phyloP scores from a whole-genome alignment of 257 asterid species.

The Primulina tabacum region DNA sequence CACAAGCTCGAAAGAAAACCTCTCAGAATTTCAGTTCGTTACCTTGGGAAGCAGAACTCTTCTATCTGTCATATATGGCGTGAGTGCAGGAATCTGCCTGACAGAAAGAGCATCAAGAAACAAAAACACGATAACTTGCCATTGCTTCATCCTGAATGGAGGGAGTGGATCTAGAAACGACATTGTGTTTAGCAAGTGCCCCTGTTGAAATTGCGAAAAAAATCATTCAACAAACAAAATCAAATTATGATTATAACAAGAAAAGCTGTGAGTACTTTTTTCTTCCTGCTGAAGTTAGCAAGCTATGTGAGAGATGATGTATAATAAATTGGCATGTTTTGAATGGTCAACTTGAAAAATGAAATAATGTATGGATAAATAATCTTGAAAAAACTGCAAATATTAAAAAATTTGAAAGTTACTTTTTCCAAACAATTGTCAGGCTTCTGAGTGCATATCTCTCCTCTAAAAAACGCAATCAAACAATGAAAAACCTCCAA shows the following conservation, averaged over 20 bases:
- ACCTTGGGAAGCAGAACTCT: constrained; percentile 78
- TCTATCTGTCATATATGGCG: constrained; percentile 49
- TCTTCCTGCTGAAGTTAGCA: neutral
- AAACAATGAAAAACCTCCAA: constrained; percentile 1
- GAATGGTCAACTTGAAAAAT: no score
- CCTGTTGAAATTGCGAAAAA: constrained; percentile 43
- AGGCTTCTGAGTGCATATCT: neutral
- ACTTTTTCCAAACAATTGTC: neutral
- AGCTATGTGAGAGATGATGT: neutral
- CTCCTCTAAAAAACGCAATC: neutral
- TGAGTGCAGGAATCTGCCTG: constrained; percentile 60
- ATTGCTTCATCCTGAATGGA: constrained; percentile 74
- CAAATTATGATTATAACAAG: constrained; percentile 6
- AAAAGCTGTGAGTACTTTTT: neutral
- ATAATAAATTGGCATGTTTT: neutral
- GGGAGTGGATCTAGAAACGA: constrained; percentile 82
- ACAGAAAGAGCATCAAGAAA: constrained; percentile 91
- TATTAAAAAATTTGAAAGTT: no score
- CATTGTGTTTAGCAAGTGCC: constrained; percentile 69
- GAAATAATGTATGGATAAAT: neutral
- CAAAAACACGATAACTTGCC: constrained; percentile 71
- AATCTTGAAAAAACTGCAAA: neutral
- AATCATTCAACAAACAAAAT: constrained; percentile 13
- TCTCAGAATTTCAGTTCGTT: constrained; percentile 22
- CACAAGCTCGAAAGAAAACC: constrained; percentile 6